These are phyloP conservation scores for Cenchrus fungigraminus DNA, from an alignment of 176 grass and related monocot genomes.

Conservation along the genomic window DNA sequence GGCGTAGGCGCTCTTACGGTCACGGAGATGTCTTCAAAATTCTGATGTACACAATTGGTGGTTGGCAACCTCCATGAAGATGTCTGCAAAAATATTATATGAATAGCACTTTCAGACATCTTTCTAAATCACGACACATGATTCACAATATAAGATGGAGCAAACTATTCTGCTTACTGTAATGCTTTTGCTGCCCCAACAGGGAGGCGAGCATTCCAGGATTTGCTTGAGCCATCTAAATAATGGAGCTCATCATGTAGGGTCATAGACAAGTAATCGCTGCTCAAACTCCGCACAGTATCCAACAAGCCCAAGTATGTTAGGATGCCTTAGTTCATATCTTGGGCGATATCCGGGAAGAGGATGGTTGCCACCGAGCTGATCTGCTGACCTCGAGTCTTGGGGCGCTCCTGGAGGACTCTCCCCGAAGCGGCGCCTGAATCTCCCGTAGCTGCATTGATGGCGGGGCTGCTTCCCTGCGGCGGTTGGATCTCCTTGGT, in stretches of 20 bases:
- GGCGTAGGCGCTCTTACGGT: no score
- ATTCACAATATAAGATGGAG: not conserved
- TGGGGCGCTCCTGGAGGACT: no score
- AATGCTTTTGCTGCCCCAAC: slow-evolving; percentile 87
- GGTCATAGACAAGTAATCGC: slow-evolving; percentile 83
- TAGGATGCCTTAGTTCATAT: slow-evolving; percentile 77
- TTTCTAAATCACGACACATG: slow-evolving; percentile 23
- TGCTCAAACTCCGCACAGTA: slow-evolving; percentile 97
- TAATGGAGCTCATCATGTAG: slow-evolving; percentile 86
- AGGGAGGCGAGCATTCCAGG: slow-evolving; percentile 87
- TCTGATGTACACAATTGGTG: slow-evolving; percentile 76
- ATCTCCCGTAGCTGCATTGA: no score
- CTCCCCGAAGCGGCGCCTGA: no score
- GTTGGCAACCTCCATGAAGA: slow-evolving; percentile 80
- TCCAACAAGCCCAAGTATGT: slow-evolving; percentile 80
- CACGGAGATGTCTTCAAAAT: slow-evolving; percentile 69
- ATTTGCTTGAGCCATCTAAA: slow-evolving; percentile 60
- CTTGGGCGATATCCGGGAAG: no score
- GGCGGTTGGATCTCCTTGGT: no score
- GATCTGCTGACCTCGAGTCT: no score
- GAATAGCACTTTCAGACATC: slow-evolving; percentile 23
- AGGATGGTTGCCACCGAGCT: no score
- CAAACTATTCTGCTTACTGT: slow-evolving; percentile 65
- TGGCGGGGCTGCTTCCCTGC: no score
- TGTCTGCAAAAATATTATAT: slow-evolving; percentile 66